Base-by-base conservation (phyloP, 2,329 filamentous ascomycete species). In the Arthroderma sp. region DNA sequence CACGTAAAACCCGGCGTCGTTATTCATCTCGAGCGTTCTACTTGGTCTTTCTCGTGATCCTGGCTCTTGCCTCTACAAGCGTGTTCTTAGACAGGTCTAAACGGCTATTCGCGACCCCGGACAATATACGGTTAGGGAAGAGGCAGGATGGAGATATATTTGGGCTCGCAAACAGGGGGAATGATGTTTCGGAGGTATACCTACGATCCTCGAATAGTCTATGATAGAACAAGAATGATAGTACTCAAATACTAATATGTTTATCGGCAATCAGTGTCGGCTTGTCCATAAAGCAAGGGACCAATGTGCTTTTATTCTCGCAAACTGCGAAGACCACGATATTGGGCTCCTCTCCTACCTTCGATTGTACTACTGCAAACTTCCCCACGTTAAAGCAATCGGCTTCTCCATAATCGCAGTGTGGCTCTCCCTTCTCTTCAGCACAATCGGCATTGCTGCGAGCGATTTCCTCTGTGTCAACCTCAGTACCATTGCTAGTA, bases 381-480 rank as follows among this genome's bases (percentile, higher is more conserved):
- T 94, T 31, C 70, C 72, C 44, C 64, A 77, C 44, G 78, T 71
- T 9, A 81, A 85, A 57, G 80, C 83, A 1, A 51, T 94, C 38
- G 86, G 84, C n/a, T 93, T 98, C 57, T 60, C 71, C 22, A 68
- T 94, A 36, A 70, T 98, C 38, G 74, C 85, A 10, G 55, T 80
- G 48, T 98, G 91, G 91, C 75, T 95, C 5, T 83, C 78, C 33
- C 69, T 96, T 44, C 77, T 98, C 5, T 98, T 98, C 66, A 89
- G 84, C 54, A 96, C 91, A 9, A 95, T 98, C 52, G 91, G 91
- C 48, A 95, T 98, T 51, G 91, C 91, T 9, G 91, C 91, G 22
- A 95, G 87, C 64, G 91, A 98, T 66, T 98, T 98, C 70, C 91
- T 98, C 66, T 96, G 88, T 65, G 79, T 96, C 66, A 94, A 98